Conservation (phyloP, 106 monocot genomes). For the Allium sativum region DNA sequence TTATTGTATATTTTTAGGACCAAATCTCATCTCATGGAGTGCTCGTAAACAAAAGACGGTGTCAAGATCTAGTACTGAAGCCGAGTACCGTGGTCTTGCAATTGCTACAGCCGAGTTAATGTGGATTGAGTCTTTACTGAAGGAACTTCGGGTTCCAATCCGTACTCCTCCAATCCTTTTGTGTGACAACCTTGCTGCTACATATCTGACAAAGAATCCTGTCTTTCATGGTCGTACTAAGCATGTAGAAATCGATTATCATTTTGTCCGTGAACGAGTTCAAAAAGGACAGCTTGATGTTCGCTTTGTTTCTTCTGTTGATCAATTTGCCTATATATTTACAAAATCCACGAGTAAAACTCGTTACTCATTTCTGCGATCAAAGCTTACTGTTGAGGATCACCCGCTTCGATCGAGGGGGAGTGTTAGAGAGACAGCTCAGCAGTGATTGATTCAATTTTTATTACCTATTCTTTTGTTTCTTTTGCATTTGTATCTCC, state of each 20-base stretch:
- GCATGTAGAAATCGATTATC: not conserved
- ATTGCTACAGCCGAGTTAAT: not conserved
- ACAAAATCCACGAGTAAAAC: not conserved
- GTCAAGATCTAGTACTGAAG: not conserved
- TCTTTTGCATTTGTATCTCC: no score
- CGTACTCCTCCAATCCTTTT: not conserved
- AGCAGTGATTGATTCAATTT: no score
- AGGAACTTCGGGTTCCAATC: not conserved
- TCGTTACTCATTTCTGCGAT: not conserved
- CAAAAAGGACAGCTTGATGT: not conserved
- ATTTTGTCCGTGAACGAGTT: not conserved
- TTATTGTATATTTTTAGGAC: not conserved
- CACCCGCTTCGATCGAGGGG: not conserved
- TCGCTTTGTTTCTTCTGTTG: not conserved
- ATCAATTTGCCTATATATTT: not conserved
- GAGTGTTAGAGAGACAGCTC: not conserved
- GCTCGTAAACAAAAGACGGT: not conserved
- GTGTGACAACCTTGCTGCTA: not conserved
- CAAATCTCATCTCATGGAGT: not conserved
- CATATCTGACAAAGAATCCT: not conserved
- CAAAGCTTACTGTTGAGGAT: not conserved
- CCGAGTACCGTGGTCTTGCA: not conserved
- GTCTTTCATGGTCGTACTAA: not conserved
- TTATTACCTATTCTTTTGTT: no score
- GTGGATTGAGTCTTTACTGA: not conserved